Base-by-base conservation (phyloP, 352 stramenopile genomes). In the Elongisporangium senticosum region DNA sequence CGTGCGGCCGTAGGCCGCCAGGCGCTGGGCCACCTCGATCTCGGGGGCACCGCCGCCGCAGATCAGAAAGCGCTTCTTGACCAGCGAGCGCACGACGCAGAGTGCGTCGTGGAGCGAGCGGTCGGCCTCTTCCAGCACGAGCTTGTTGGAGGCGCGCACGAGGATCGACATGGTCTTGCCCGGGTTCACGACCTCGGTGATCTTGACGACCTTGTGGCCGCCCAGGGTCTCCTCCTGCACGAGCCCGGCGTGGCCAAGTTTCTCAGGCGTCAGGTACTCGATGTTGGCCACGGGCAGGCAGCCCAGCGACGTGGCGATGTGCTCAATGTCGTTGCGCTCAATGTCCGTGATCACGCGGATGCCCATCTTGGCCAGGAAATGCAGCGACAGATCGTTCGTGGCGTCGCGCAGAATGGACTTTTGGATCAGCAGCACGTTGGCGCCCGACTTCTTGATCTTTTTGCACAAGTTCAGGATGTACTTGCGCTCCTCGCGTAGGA, bases 301-400 rank as follows among this genome's bases (percentile, higher is more conserved):
- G 50, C 93, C 92, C 14, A 99, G 74, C 40, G 97, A 99, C 49
- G 79, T 90, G 47, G 96, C 96, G 71, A 99, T 99, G 82, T 99
- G 99, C 69, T 99, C 96, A 78, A 99, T 98, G 77, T 99, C 97
- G 50, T 81, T 95, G 53, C 97, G 84, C 73, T 99, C 97, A 57
- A 99, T 92, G 73, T 99, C 96, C 23, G 96, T 99, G 56, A 99
- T 98, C 6, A 99, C 97, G 62, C 98, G 90, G 75, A 99, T 99
- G 62, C 95, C 97, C 95, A 99, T 99, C 75, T 99, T 99, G 69
- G 96, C 97, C 28, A 99, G 70, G 68, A 99, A 99, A 68, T 99
- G 98, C 19, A 99, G 83, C 67, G 89, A 98, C 56, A 99, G 75
- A 83, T 99, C 98, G 79, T 99, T 99, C 64, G 98, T 99, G 20